Conservation (phyloP, 1,284 basidiomycete genomes). For the Leccinum brunneo-olivaceum region DNA sequence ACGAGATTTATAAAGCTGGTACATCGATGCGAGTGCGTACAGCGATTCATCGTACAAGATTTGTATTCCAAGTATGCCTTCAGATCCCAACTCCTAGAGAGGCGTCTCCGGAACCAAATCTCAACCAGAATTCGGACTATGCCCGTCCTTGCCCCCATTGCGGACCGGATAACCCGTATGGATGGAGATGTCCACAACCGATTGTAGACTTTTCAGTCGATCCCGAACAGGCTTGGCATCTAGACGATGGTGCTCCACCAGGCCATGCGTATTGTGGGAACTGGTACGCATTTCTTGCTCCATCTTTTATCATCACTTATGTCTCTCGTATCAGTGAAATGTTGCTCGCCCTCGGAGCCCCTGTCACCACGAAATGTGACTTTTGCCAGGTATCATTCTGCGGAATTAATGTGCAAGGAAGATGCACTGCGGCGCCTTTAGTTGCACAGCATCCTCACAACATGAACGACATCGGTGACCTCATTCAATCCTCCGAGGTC, state of each 20-base stretch:
- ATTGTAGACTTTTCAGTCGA: conserved; percentile 61
- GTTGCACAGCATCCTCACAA: conserved; percentile 60
- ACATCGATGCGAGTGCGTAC: conserved; percentile 62
- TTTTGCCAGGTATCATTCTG: conserved; percentile 74
- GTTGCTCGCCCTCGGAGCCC: conserved; percentile 59
- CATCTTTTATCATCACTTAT: conserved; percentile 4
- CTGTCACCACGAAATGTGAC: conserved; percentile 70
- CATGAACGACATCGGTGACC: conserved; percentile 56
- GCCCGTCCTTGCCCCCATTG: conserved; percentile 74
- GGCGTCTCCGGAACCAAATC: conserved; percentile 64
- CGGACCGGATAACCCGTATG: conserved; percentile 53
- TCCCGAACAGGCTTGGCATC: conserved; percentile 60
- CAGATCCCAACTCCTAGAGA: conserved; percentile 70
- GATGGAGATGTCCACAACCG: conserved; percentile 69
- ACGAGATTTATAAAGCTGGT: conserved; percentile 63
- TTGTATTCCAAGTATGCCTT: neutral
- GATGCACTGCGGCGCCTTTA: conserved; percentile 58
- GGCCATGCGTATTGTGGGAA: conserved; percentile 73
- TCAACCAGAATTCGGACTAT: conserved; percentile 55
- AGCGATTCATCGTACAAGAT: neutral
- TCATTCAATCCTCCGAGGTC: conserved; percentile 65
- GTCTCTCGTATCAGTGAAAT: conserved; percentile 51
- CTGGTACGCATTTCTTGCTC: conserved; percentile 41
- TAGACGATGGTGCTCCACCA: conserved; percentile 66
- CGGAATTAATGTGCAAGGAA: conserved; percentile 62